Conservation (phyloP, 1,284 basidiomycete species). For the Ceratobasidium sp. region DNA sequence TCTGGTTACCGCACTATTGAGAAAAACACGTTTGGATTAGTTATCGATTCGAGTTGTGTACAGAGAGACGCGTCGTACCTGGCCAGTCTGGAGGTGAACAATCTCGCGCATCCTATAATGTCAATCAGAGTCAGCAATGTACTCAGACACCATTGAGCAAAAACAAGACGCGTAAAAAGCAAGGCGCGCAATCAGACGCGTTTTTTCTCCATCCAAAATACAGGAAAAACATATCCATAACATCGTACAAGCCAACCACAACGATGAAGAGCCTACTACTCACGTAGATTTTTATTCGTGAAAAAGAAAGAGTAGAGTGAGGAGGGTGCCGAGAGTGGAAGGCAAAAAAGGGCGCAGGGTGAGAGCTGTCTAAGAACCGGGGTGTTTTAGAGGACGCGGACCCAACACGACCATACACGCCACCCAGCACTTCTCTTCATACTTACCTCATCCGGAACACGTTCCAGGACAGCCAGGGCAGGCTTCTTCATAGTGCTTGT, state of each 20-base stretch:
- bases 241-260: not conserved
- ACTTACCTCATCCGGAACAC: slow-evolving; percentile 44
- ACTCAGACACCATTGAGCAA: not conserved
- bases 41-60: slow-evolving; percentile 41
- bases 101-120: slow-evolving; percentile 90
- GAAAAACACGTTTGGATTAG: slow-evolving; percentile 47
- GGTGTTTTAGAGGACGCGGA: slow-evolving; percentile 35
- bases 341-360: slow-evolving; percentile 44
- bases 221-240: not conserved
- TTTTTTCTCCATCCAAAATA: slow-evolving; percentile 16
- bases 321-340: slow-evolving; percentile 37
- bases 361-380: slow-evolving; percentile 38
- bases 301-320: slow-evolving; percentile 41
- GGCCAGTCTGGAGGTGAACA: slow-evolving; percentile 96
- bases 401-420: slow-evolving; percentile 42
- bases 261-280: slow-evolving; percentile 14
- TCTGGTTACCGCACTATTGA: slow-evolving; percentile 94
- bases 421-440: slow-evolving; percentile 3
- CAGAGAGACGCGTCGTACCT: slow-evolving; percentile 66
- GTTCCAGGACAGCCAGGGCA: slow-evolving; percentile 20
- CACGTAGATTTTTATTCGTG: slow-evolving; percentile 43
- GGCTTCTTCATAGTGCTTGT: slow-evolving; percentile 18
- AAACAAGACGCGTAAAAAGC: slow-evolving; percentile 19
- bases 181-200: slow-evolving; percentile 7
- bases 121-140: slow-evolving; percentile 9